Base-by-base conservation (phyloP, 441 rosid genomes). In the Bruguiera hainesii region DNA sequence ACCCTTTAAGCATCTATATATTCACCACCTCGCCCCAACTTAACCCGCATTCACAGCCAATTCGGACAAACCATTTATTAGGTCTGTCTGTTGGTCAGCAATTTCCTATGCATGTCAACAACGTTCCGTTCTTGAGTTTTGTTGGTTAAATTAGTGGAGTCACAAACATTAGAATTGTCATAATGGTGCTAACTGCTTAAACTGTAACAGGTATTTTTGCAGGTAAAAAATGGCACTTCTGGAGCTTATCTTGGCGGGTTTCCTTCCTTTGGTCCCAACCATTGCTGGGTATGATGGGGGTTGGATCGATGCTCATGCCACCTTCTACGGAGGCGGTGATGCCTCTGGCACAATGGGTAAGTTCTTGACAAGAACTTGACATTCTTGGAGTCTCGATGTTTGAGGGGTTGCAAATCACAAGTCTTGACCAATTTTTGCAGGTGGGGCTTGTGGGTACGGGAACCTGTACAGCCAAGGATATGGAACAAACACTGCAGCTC, bases 321-420 rank as follows among this genome's bases (percentile, higher is more conserved):
- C 90, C 52, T 83, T 83, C 50, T 85, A 85, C 5, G 88, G 87
- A 1, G 86, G 85, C 0, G 85, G 80, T 25, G 87, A 82, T 18
- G 88, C 85, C 55, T 77, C 90, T 7, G 85, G 83, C 29, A 81
- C 90, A 55, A 83, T 83, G 85, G 87, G 90, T 83, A 77, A 28
- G 76, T 49, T 33, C 20, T 10, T 13, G 29, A 19, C 11, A 19
- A 62, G 19, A n/a, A 37, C 9, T 64, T 62, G 50, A 30, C 37
- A 50, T 64, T 55, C 29, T 51, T 51, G 56, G 21, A 51, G 56
- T 51, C 56, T n/a, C n/a, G 6, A 6, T n/a, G 16, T 7, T 6
- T 51, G n/a, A 18, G 23, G n/a, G 3, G 10, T 50, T 50, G 53
- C 7, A 31, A 31, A 31, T 31, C 33, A 31, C 33, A 31, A 0